Evolutionary conservation across 805 yeast genomes (phyloP), one percentile per base, ranked within the genome.

Genomic region (Candida ponderosae): DNA sequence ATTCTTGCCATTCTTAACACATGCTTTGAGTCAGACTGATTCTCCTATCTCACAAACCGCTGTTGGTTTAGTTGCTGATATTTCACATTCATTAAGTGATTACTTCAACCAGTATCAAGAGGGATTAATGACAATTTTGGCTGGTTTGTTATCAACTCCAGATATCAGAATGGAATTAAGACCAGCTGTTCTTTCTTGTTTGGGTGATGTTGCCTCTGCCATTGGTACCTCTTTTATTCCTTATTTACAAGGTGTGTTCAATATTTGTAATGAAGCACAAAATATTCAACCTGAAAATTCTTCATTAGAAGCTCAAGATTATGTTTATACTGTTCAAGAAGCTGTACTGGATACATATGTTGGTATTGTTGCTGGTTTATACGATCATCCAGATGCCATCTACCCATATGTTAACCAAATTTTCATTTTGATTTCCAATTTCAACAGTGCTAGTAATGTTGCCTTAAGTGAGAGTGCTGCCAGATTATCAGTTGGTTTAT

Each of bases 261-360:
- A 71, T 29, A 76, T 93, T 38, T 81, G 90, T 62, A 66, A 66
- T 23, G 74, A 74, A 36, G 88, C 89, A 14, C 77, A 80, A 48
- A 63, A 63, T 31, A 59, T 76, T 26, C 74, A 72, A 42, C 78
- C 83, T 0, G 83, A 77, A 43, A 90, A 82, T 47, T 62, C 72
- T 31, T 68, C 88, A 9, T 54, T 76, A 31, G 97, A 93, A 43
- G 74, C 87, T 16, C 67, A 79, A 40, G 96, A 89, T 43, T 86
- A 86, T 51, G 72, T 81, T 26, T 63, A 75, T 42, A 70, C 67
- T 34, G 76, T 93, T 33, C 78, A 81, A 47, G 96, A 87, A 61
- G 71, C 97, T 5, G 90, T 89, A n/a, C 69, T 93, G 48, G 97
- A 93, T 59, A 88, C 96, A 29, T 93, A 87, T 56, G 95, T 89